Base-by-base conservation (phyloP, 768 basidiomycete genomes). In the Panellus pusillus region DNA sequence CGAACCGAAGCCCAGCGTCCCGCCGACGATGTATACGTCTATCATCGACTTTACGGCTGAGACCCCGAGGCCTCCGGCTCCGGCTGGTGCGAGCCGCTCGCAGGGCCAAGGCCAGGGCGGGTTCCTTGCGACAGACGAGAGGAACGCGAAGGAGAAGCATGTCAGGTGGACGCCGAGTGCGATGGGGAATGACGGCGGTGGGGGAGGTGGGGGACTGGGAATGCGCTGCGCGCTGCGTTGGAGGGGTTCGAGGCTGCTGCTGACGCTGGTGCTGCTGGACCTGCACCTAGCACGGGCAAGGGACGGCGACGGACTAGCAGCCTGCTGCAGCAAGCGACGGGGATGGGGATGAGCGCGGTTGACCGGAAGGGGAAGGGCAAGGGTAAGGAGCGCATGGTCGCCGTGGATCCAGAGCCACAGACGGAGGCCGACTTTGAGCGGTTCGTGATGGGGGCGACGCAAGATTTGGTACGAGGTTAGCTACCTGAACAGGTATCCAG, bases 1-100 rank as follows among this genome's bases (percentile, higher is more conserved):
- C 14, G 74, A 74, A 58, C 77, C 75, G 3, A 75, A 74, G 53
- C 76, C 76, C 2, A 75, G 72, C 47, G 68, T 70, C 14, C 71
- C 74, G 11, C 59, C 70, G 11, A 65, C 67, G 43, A 69, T 68
- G 63, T 78, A 68, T 57, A 62, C 71, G 19, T 66, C 67, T 1
- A 72, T 77, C 52, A 66, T 77, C 49, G 65, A 70, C 36, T 54
- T 60, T 24, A 36, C 24, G 29, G 8, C 42, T 32, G 37, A 29
- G 29, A 40, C 52, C 24, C 13, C 18, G 41, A 46, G 32, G 38
- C 28, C 56, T 18, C 43, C 55, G 11, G 19, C 46, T 19, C 18
- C 52, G 7, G 20, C 13, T 49, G 44, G 17, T 13, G 38, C 2
- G 6, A 27, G 28, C 24, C 47, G 8, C 43, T 24, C 8, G 42